Evolutionary conservation across 2,329 filamentous ascomycete species (phyloP), one percentile per base, ranked within the genome.

Genomic region (Ceratocystis cubensis): DNA sequence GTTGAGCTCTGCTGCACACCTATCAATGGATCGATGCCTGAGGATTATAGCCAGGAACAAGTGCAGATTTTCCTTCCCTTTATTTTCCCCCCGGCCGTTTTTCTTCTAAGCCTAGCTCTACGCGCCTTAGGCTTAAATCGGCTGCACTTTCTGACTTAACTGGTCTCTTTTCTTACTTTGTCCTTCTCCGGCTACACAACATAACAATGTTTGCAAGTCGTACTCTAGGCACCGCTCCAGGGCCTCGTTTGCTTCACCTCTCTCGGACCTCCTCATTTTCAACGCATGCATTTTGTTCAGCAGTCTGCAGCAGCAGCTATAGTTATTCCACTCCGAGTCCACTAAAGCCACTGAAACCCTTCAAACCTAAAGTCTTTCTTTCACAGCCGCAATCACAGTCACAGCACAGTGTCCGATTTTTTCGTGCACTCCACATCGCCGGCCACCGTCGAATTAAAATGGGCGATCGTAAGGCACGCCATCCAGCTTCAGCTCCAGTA

Each of bases 341-440:
- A 15, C 37, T 41, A 41, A 41, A 15, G 37, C 37, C 37, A 41
- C 37, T 41, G 37, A 15, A 41, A 41, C 37, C 3, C 4, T 15
- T 5, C 37, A 25, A 22, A 20, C 28, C 6, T 17, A 37, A 30
- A 20, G 17, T 15, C 28, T 10, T 63, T 17, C 20, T 28, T 53
- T 33, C 25, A 37, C 62, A 37, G 30, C 6, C 22, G 46, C 61
- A 33, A 22, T 48, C n/a, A 33, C 45, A 30, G 61, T 63, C 17
- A 13, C 62, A 53, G n/a, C 67, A 68, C 67, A 68, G 67, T 68
- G 67, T 56, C 67, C 53, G 50, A 46, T 17, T 56, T 64, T 53
- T 61, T 61, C 20, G 48, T 56, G 28, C 50, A 66, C 61, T 65
- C 56, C 61, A 61, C 67, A 63, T 50, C 66, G 61, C 48, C 41